Conservation (phyloP, 2,329 filamentous ascomycete genomes). For the Neofusicoccum parvum region DNA sequence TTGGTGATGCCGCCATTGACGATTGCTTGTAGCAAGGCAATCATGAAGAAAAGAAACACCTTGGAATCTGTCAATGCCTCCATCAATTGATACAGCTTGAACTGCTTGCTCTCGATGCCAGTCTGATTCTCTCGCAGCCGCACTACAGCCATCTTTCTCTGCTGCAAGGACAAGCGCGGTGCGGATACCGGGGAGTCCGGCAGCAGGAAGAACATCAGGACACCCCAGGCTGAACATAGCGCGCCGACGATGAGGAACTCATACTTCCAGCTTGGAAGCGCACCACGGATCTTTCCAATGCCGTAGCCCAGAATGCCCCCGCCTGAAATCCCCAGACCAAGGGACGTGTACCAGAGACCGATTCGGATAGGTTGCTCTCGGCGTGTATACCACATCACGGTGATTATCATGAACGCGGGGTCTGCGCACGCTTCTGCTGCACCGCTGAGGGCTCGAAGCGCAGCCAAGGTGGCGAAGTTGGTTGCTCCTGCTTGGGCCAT, state of each 20-base stretch:
- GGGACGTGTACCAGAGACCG: constrained; percentile 60
- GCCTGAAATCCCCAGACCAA: constrained; percentile 56
- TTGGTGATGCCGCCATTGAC: constrained; percentile 47
- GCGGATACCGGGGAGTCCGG: constrained; percentile 66
- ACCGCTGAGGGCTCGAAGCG: constrained; percentile 66
- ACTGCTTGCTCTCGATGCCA: constrained; percentile 55
- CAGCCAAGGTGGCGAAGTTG: constrained; percentile 62
- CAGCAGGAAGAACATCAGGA: constrained; percentile 49
- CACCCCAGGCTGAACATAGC: background rate
- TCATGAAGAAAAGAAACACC: constrained; percentile 39
- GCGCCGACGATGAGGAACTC: background rate
- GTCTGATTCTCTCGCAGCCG: constrained; percentile 51
- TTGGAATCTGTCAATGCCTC: constrained; percentile 50
- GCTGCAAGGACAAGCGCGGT: constrained; percentile 51
- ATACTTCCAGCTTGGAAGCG: constrained; percentile 37
- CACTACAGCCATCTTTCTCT: constrained; percentile 34
- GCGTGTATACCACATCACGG: constrained; percentile 64
- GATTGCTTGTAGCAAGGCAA: constrained; percentile 32
- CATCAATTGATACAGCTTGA: constrained; percentile 49
- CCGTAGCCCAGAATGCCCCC: constrained; percentile 61
- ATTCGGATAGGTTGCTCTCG: constrained; percentile 58
- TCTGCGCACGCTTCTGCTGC: constrained; percentile 65
- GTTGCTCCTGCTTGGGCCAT: constrained; percentile 63
- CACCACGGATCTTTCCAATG: constrained; percentile 58
- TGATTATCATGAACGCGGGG: constrained; percentile 51